Evolutionary conservation across 352 stramenopile genomes (phyloP).

Genomic region (Phytophthora tubulina): DNA sequence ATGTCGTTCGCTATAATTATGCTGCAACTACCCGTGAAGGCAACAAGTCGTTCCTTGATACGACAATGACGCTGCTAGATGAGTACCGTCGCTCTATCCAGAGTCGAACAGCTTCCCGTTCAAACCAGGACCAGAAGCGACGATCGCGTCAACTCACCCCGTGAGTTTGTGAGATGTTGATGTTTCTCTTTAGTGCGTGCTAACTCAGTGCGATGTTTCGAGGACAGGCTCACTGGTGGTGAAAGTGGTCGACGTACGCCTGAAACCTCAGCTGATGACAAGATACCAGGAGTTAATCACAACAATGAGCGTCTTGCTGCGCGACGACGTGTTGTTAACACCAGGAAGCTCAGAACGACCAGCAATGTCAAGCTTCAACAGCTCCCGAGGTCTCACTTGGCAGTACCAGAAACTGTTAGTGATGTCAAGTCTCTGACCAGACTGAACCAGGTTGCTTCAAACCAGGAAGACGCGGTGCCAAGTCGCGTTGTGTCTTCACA

Average conservation of each 20-base stretch:
- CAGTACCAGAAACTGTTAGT: constrained; percentile 12
- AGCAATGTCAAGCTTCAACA: constrained; percentile 41
- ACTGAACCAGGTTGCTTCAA: constrained; percentile 23
- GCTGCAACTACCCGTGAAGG: constrained; percentile 6
- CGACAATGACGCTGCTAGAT: constrained; percentile 71
- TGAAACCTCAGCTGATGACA: constrained; percentile 13
- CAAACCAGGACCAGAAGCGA: constrained; percentile 32
- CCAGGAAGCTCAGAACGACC: constrained; percentile 18
- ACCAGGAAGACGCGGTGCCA: constrained; percentile 44
- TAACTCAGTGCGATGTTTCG: not conserved
- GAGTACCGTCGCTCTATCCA: constrained; percentile 69
- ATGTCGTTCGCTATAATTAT: constrained; percentile 30
- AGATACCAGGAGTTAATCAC: not conserved
- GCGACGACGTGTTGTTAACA: constrained; percentile 2
- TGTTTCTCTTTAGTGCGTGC: not conserved
- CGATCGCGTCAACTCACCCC: constrained; percentile 51
- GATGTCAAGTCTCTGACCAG: no score
- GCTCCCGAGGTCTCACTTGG: constrained; percentile 13
- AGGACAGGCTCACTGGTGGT: constrained; percentile 18
- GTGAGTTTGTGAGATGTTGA: constrained; percentile 37
- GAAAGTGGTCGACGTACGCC: constrained; percentile 39
- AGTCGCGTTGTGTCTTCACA: not conserved
- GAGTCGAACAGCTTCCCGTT: constrained; percentile 23
- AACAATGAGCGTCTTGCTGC: not conserved
- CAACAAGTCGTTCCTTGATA: not conserved